These are phyloP conservation scores for Adansonia grandidieri DNA, from an alignment of 441 rosid species.

Conservation along the genomic window DNA sequence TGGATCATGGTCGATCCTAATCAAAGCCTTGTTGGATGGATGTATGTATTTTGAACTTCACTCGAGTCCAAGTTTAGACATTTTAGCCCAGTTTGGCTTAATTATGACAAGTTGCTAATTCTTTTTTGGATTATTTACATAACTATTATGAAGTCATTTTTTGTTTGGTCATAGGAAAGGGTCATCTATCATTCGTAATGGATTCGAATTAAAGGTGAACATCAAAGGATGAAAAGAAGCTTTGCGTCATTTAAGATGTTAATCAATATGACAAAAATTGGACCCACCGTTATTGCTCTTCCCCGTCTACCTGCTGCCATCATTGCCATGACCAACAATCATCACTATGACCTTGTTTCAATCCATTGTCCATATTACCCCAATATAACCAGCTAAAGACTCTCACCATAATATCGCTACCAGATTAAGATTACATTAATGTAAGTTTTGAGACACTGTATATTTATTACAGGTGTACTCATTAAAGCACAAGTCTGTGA, in stretches of 20 bases:
- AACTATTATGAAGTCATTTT: not conserved
- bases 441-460: constrained; percentile 7
- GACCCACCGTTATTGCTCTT: not conserved
- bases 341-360: not conserved
- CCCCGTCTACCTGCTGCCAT: not conserved
- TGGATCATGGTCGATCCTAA: not conserved
- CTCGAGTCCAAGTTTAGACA: not conserved
- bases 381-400: not conserved
- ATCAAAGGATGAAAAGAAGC: not conserved
- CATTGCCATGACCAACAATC: not conserved
- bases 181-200: not conserved
- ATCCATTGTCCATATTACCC: not conserved
- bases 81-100: not conserved
- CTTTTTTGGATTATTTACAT: not conserved
- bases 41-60: not conserved
- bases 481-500: not conserved
- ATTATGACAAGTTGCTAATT: not conserved
- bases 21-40: not conserved
- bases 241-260: not conserved
- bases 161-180: not conserved
- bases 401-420: not conserved
- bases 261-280: not conserved
- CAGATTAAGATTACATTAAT: constrained; percentile 1
- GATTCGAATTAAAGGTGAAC: not conserved
- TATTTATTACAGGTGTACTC: not conserved